Evolutionary conservation across 495 filamentous ascomycete species (phyloP), one percentile per base, ranked within the genome.

Genomic region (Friedmanniomyces endolithicus): DNA sequence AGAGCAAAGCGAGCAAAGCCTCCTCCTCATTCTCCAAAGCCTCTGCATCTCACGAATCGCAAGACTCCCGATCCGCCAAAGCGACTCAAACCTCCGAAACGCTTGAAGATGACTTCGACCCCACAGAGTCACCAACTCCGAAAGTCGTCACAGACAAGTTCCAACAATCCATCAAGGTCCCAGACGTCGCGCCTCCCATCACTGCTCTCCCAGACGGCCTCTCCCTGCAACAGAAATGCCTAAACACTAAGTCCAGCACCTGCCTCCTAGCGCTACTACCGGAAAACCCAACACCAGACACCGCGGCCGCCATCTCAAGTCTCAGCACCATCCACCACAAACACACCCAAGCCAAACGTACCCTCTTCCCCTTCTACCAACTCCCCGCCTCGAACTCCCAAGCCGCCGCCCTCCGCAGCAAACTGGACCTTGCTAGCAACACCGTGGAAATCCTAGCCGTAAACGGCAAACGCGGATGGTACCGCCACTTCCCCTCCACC

Each of bases 401-500:
- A 0, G 77, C 76, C 3, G 64, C 72, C 4, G 65, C 70, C 0
- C 65, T 96, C 0, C 76, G 80, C 27, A 70, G 75, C 31, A 70
- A 74, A 12, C 78, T 97, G 31, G 79, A 74, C 1, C 71, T 95
- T 12, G 29, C 33, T 2, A 52, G 65, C 63, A 6, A 71, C 68
- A 2, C 74, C 78, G 19, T 64, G 47, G 37, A 90, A 59, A 64
- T 97, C 35, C 71, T 97, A 34, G 89, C 88, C 11, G 63, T 94
- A 35, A 96, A 95, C 68, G 86, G 80, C 9, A 82, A 87, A 59
- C 75, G 88, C 34, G 80, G 80, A 22, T 97, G 92, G 94, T 94
- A 82, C 77, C 81, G 85, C 57, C 79, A 75, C 35, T 94, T 84
- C 61, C 29, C 49, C 0, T 70, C 72, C 4, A 69, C 64, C 16